Evolutionary conservation across 73 alveolate species (phyloP), one percentile per base, ranked within the genome.

Genomic region (Paramecium caudatum): DNA sequence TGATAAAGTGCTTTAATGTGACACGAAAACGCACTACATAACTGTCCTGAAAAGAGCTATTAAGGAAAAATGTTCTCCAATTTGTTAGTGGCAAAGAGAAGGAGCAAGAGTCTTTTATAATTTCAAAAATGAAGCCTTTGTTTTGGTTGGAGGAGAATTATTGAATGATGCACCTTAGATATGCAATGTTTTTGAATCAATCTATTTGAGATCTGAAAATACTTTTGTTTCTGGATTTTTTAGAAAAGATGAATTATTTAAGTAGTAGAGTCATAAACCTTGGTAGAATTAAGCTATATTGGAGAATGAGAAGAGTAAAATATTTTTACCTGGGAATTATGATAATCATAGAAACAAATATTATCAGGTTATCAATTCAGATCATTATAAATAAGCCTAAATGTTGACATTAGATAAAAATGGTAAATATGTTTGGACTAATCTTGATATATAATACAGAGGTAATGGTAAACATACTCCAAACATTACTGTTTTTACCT

Each of bases 401-500:
- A n/a, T n/a, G n/a, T n/a, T n/a, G n/a, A n/a, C n/a, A n/a, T n/a
- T n/a, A n/a, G n/a, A n/a, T n/a, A n/a, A n/a, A n/a, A n/a, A n/a
- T n/a, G n/a, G n/a, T n/a, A n/a, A n/a, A n/a, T n/a, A n/a, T n/a
- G n/a, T n/a, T n/a, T n/a, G n/a, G n/a, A n/a, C n/a, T n/a, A n/a
- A n/a, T n/a, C n/a, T n/a, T n/a, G n/a, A n/a, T n/a, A n/a, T n/a
- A n/a, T n/a, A 55, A 10, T 27, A 55, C 16, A 21, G 30, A 55
- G 80, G 30, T 12, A 19, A 27, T 55, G 80, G 80, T 10, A 55
- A 23, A 15, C 4, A 12, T 9, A 27, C 23, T 55, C 80, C 80
- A 55, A 55, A n/a, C n/a, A n/a, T n/a, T 55, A 27, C 80, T 27
- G 23, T 55, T 55, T 10, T 27, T 55, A 43, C 80, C 80, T 27